Evolutionary conservation across 163 green algal species (phyloP).

Genomic region (Prototheca cutis): DNA sequence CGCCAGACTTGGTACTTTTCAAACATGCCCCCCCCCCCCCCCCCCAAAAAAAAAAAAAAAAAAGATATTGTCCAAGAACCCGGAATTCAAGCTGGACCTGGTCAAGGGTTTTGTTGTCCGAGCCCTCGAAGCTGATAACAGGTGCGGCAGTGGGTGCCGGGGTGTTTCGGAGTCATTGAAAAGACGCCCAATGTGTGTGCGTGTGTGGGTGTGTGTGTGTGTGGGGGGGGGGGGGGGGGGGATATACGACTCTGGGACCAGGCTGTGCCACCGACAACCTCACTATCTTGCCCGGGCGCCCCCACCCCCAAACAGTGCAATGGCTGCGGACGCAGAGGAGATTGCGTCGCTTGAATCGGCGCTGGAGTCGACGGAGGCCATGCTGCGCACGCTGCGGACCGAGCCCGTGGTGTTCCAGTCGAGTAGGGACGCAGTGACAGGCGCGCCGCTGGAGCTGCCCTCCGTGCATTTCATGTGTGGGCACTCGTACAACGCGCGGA

Average conservation of each 20-base stretch:
- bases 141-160: no score
- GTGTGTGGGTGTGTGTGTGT: no score
- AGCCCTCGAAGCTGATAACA: constrained; percentile 49
- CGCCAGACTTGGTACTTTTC: no score
- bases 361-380: neutral
- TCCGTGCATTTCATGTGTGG: constrained; percentile 93
- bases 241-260: no score
- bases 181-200: no score
- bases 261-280: no score
- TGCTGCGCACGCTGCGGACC: constrained; percentile 16
- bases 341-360: neutral
- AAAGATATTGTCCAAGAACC: constrained; percentile 21
- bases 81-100: constrained; percentile 22
- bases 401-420: constrained; percentile 75
- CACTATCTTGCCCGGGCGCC: no score
- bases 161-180: no score
- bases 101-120: constrained; percentile 69
- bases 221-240: no score
- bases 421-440: constrained; percentile 56
- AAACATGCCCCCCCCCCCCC: no score
- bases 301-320: neutral
- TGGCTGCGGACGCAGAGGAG: constrained; percentile 4
- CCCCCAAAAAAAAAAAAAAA: no score
- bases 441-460: constrained; percentile 68
- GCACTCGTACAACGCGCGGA: constrained; percentile 81